These are phyloP conservation scores for Panaeolus papilionaceus DNA, from an alignment of 768 basidiomycete genomes.

Conservation along the genomic window DNA sequence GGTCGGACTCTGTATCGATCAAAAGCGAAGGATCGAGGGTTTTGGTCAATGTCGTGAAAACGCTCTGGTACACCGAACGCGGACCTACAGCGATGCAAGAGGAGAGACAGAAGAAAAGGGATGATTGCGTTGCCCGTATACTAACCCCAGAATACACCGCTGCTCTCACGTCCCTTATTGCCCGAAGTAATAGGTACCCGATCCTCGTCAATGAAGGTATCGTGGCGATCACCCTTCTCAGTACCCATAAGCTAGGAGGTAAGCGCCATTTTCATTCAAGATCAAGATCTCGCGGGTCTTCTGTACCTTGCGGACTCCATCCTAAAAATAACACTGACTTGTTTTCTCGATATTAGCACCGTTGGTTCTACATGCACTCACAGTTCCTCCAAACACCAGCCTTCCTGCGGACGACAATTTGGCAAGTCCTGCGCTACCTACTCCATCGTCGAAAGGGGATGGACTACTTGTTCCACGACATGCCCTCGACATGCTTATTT, in stretches of 20 bases:
- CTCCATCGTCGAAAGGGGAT: constrained; percentile 45
- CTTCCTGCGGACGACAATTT: constrained; percentile 47
- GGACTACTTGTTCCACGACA: constrained; percentile 54
- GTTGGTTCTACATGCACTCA: constrained; percentile 66
- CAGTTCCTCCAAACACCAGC: constrained; percentile 44
- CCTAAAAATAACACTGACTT: constrained; percentile 11
- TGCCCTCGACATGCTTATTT: constrained; percentile 72
- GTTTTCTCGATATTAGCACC: constrained; percentile 46
- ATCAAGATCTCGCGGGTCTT: not conserved
- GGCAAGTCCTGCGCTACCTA: constrained; percentile 52
- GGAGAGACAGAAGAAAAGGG: constrained; percentile 54
- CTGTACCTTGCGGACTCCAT: not conserved
- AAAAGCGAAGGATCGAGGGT: constrained; percentile 92
- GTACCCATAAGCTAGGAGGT: constrained; percentile 72
- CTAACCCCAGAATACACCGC: constrained; percentile 60
- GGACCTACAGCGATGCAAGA: constrained; percentile 28
- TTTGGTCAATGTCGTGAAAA: constrained; percentile 84
- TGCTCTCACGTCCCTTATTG: constrained; percentile 73
- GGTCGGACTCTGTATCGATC: constrained; percentile 82
- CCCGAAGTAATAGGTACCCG: constrained; percentile 80
- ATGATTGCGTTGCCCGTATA: constrained; percentile 58
- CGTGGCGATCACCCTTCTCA: constrained; percentile 80
- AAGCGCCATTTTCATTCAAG: constrained; percentile 18
- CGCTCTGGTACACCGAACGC: constrained; percentile 68
- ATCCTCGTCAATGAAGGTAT: constrained; percentile 90